Conservation (phyloP, 176 grass and related monocot species). For the Echinochloa phyllopogon region DNA sequence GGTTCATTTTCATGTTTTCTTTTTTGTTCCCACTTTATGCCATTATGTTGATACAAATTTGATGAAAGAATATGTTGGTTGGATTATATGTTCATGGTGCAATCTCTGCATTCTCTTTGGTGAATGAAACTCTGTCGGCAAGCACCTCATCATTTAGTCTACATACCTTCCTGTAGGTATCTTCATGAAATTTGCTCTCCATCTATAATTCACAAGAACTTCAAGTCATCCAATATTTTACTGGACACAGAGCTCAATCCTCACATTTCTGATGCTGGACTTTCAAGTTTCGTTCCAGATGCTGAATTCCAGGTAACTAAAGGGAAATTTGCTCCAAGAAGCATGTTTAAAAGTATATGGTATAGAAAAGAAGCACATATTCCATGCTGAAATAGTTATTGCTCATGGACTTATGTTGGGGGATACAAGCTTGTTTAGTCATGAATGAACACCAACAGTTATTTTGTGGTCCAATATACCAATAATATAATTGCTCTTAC, state of each 20-base stretch:
- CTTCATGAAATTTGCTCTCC: constrained; percentile 93
- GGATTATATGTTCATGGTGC: not conserved
- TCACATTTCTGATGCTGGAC: constrained; percentile 83
- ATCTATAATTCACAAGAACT: constrained; percentile 86
- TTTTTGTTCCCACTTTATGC: not conserved
- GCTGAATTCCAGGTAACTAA: constrained; percentile 78
- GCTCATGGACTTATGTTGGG: not conserved
- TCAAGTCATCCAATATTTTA: constrained; percentile 92
- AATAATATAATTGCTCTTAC: not conserved
- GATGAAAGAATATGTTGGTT: not conserved
- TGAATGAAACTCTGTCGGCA: not conserved
- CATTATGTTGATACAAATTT: constrained; percentile 18
- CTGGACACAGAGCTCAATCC: constrained; percentile 74
- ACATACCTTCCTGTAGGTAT: constrained; percentile 51
- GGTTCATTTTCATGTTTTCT: not conserved
- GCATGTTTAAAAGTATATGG: constrained; percentile 15
- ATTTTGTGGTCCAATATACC: not conserved
- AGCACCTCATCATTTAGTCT: constrained; percentile 25
- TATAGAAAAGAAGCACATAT: constrained; percentile 17
- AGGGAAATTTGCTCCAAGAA: constrained; percentile 19
- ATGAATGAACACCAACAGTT: not conserved
- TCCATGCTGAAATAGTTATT: constrained; percentile 25
- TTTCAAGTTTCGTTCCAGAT: constrained; percentile 65
- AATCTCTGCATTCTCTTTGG: constrained; percentile 15
- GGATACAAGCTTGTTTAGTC: not conserved